Evolutionary conservation across 257 asterid species (phyloP).

Genomic region (Scutellaria baicalensis): DNA sequence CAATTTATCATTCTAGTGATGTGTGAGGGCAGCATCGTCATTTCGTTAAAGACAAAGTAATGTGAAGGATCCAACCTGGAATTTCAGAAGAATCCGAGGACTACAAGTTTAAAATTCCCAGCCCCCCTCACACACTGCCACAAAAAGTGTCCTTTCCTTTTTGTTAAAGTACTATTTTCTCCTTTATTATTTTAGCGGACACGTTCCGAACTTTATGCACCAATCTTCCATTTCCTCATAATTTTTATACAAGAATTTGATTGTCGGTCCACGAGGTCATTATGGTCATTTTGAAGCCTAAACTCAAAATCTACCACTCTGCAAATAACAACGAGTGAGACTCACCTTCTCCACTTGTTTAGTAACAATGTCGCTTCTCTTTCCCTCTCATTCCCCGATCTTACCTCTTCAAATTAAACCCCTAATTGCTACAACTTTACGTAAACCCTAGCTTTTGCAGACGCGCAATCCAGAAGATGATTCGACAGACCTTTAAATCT

Average conservation of each 20-base stretch:
- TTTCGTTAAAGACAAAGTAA: conserved; percentile 28
- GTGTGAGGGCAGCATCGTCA: conserved; percentile 13
- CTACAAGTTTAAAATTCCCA: neutral
- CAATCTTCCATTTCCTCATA: neutral
- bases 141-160: neutral
- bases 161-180: neutral
- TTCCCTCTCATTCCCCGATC: conserved; percentile 11
- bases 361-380: conserved; percentile 16
- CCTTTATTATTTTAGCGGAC: neutral
- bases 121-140: conserved; percentile 1
- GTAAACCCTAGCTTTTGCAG: conserved; percentile 21
- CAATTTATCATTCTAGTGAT: too few relatives aligned
- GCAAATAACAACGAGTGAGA: conserved; percentile 9
- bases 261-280: conserved; percentile 53
- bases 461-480: conserved; percentile 52
- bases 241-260: conserved; percentile 12
- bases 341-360: conserved; percentile 8
- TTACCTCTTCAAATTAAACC: conserved; percentile 28
- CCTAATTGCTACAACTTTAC: conserved; percentile 13
- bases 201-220: conserved; percentile 20
- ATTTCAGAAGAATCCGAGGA: conserved; percentile 27
- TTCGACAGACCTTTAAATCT: conserved; percentile 26
- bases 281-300: conserved; percentile 28
- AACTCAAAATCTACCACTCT: conserved; percentile 11
- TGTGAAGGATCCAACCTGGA: conserved; percentile 39